Base-by-base conservation (phyloP, 805 yeast species). In the Cyberlindnera bimundalis region DNA sequence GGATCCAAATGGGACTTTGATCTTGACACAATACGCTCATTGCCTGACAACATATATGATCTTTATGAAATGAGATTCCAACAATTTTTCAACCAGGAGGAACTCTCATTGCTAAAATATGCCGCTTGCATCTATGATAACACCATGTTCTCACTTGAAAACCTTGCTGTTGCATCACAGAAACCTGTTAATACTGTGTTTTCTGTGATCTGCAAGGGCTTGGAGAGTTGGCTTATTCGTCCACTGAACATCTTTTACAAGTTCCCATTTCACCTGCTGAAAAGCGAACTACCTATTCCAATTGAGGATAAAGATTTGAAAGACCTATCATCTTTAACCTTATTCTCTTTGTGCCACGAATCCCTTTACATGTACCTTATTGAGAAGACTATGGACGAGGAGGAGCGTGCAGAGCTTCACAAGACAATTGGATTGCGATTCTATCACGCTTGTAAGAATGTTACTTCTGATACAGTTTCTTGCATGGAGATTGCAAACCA, bases 191-290 rank as follows among this genome's bases (percentile, higher is more conserved):
- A 52, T 6, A 61, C 60, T n/a, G 61, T 66, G 3, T 56, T 61
- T 21, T 48, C 50, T 17, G 53, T 66, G 12, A 38, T 73, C 5
- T 62, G 59, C 19, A 51, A 60, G 28, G 66, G 69, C 14, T 48
- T 66, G 11, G 62, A 65, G 20, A 35, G 56, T 11, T 53, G 58
- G 13, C 29, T 73, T 3, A 50, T 75, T 6, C 45, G 49, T 2
- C 74, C 78, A 1, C 52, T 64, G 12, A 65, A 69, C 19, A 56
- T 69, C 2, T 67, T 65, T 45, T 72, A 72, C 51, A 75, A 74
- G 47, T 55, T 72, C 17, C 79, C 79, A 8, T 69, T 72, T 41
- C 68, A 68, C 46, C 46, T 67, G 15, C 24, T 2, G 13, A 19
- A 6, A 53, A 65, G 4, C 53, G 59, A 9, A n/a, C n/a, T n/a